Evolutionary conservation across 768 basidiomycete genomes (phyloP), one percentile per base, ranked within the genome.

Genomic region (Boletus edulis): DNA sequence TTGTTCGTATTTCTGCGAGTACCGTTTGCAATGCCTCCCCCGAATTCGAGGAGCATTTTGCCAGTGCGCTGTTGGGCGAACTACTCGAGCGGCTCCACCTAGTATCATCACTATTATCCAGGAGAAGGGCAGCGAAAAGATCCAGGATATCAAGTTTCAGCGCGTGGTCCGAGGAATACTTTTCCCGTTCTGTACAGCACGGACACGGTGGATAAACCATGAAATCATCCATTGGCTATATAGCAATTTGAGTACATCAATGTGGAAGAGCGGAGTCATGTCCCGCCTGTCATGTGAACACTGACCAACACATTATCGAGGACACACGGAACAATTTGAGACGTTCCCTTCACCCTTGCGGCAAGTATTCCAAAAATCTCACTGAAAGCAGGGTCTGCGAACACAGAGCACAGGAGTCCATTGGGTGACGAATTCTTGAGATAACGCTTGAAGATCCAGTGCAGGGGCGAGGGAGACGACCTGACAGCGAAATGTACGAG

Each of bases 201-300:
- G 70, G 51, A 54, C 67, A 70, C 12, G 70, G 66, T 27, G 72
- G 70, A 52, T 72, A 72, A 59, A 70, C 75, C 72, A 81, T 67
- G 60, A 75, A 76, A 64, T 81, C 75, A 68, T 79, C 75, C 72
- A 81, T 71, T 44, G 80, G 78, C 83, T 84, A 69, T 65, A 70
- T 61, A 58, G 52, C 13, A 51, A 41, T 41, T 62, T 67, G 51
- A 66, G 62, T 67, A 67, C 59, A 62, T 51, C 18, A 18, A 17
- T 46, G 41, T 38, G 24, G 50, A 44, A 54, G 34, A 47, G 63
- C 48, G 54, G 66, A 37, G 10, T 15, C n/a, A 38, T 46, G 39
- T 49, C 48, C 67, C 55, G 59, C 57, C 32, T 42, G 38, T 49
- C 45, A 55, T 52, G 46, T 59, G 41, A 60, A 49, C 56, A 71